Evolutionary conservation across 2,329 filamentous ascomycete species (phyloP), one percentile per base, ranked within the genome.

Genomic region (Pleurostoma richardsiae): DNA sequence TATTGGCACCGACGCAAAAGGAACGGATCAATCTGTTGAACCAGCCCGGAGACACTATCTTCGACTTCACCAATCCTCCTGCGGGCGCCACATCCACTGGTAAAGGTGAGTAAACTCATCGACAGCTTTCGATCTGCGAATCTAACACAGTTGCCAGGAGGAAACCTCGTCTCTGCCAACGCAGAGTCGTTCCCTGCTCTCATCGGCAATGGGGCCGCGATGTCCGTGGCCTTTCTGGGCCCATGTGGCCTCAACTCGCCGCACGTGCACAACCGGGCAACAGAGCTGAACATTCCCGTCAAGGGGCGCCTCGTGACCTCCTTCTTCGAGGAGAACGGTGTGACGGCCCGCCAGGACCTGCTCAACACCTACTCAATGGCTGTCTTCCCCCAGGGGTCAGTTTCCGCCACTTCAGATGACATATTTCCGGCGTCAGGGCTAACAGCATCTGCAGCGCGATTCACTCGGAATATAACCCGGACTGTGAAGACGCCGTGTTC

Each of bases 231-330:
- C n/a, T 36, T 36, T 36, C 33, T 36, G 55, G 63, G 33, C 47
- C 59, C 26, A 59, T 82, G 77, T 55, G 77, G 73, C 48, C 75
- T 82, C 62, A 79, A 78, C 67, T 79, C 73, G 6, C 74, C 76
- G 19, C 77, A 80, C 64, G 67, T 75, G 4, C 77, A 80, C 60
- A 74, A 74, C 42, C 74, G 77, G 39, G 70, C 72, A 30, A 68
- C 71, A 30, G 76, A 80, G 64, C 70, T 80, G 44, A 72, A 76
- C 51, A 64, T 78, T 58, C 68, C 79, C 54, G 69, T 71, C 41
- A 53, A 70, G 39, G 77, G 77, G 45, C 64, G 60, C 27, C 60
- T 80, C 51, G 64, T 74, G 46, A 72, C 73, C 40, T 72, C 76
- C 54, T 77, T 79, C 68, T 63, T 75, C 3, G 67, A 67, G 11